Conservation (phyloP, 805 yeast genomes). For the Metschnikowia kofuensis region DNA sequence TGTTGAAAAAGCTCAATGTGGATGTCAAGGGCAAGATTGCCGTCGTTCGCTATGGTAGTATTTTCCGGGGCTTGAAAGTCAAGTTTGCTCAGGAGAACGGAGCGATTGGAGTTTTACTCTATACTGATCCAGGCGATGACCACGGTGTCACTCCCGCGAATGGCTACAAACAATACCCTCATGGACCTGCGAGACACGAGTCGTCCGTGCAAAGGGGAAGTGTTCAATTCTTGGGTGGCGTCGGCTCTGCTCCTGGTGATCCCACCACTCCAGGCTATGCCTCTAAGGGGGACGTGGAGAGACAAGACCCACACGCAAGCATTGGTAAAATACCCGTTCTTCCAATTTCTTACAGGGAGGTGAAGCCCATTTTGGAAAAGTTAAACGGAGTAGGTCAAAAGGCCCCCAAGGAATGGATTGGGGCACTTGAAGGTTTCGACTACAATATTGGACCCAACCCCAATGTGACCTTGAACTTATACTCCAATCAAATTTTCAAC, state of each 20-base stretch:
- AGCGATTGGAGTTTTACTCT: conserved; percentile 60
- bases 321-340: conserved; percentile 69
- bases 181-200: conserved; percentile 65
- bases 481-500: conserved; percentile 59
- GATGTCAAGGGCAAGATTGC: conserved; percentile 55
- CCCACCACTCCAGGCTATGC: conserved; percentile 76
- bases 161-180: conserved; percentile 57
- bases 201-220: conserved; percentile 61
- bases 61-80: conserved; percentile 55
- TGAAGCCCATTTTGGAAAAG: conserved; percentile 55
- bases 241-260: conserved; percentile 60
- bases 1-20: conserved; percentile 37
- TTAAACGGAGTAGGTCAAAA: conserved; percentile 58
- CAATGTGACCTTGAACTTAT: conserved; percentile 47
- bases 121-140: conserved; percentile 70
- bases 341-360: conserved; percentile 65
- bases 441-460: conserved; percentile 54
- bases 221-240: conserved; percentile 52
- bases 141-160: conserved; percentile 50
- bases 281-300: conserved; percentile 31
- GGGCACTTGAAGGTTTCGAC: conserved; percentile 38
- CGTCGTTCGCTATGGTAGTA: conserved; percentile 50
- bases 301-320: conserved; percentile 22
- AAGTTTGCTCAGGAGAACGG: conserved; percentile 61
- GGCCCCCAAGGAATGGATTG: conserved; percentile 39